Percentiles rank a stretch among this genome's conserved stretches.
phyloP scores from a whole-genome alignment of 2,329 filamentous ascomycete genomes.

The Clonostachys solani region DNA sequence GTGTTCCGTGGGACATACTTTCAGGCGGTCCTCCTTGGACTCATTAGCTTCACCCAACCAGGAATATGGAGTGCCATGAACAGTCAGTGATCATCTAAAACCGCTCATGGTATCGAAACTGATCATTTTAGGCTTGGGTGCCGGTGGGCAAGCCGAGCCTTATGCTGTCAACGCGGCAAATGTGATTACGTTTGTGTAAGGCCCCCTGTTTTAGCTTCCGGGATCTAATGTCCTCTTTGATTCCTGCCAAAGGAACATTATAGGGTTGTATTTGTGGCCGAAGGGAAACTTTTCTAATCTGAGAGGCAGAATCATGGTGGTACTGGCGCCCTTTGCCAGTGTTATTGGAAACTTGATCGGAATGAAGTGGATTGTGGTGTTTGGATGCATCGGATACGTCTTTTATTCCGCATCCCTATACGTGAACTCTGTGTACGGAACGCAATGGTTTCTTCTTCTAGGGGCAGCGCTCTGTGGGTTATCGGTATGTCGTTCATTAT shows the following conservation, averaged over 20 bases:
- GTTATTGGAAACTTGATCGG: slow-evolving; percentile 44
- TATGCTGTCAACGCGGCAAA: slow-evolving; percentile 44
- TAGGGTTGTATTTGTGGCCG: no score
- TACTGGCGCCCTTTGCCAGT: slow-evolving; percentile 41
- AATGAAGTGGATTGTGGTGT: slow-evolving; percentile 35
- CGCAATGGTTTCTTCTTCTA: slow-evolving; percentile 44
- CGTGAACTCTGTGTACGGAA: slow-evolving; percentile 43
- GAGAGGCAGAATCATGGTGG: slow-evolving; percentile 22
- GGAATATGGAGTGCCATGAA: slow-evolving; percentile 45
- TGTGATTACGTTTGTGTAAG: slow-evolving; percentile 35
- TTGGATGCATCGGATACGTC: slow-evolving; percentile 41
- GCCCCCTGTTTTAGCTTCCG: no score
- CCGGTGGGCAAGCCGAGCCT: neutral
- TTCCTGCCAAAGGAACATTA: no score
- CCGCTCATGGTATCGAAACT: no score
- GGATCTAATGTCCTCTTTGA: no score
- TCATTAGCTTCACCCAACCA: slow-evolving; percentile 37
- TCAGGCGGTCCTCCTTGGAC: slow-evolving; percentile 38
- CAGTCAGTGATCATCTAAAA: slow-evolving; percentile 9
- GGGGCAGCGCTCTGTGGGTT: slow-evolving; percentile 42
- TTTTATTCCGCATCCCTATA: slow-evolving; percentile 43
- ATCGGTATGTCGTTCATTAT: slow-evolving; percentile 14
- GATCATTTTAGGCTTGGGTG: neutral
- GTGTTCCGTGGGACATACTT: slow-evolving; percentile 39
- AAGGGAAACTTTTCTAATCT: no score